Percentiles rank a stretch among this genome's conserved stretches.
These are phyloP conservation scores for Ustilago shanxiensis DNA, from an alignment of 1,284 basidiomycete genomes.

Conservation along the genomic window DNA sequence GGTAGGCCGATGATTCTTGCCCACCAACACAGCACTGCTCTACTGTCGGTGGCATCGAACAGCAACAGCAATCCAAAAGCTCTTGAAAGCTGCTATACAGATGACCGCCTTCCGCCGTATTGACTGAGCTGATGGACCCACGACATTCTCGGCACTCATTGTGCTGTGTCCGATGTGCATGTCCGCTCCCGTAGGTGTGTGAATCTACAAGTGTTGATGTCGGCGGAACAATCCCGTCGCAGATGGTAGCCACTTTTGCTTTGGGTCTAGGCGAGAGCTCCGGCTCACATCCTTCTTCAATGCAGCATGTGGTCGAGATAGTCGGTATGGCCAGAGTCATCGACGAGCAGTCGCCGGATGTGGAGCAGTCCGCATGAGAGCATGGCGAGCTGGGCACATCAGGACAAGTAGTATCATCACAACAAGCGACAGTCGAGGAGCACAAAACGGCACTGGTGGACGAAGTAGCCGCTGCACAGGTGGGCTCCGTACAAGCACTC, in stretches of 20 bases:
- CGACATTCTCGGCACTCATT: conserved; percentile 39
- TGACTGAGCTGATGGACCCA: conserved; percentile 21
- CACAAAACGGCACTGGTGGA: conserved; percentile 20
- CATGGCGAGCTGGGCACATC: conserved; percentile 25
- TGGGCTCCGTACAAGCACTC: conserved; percentile 31
- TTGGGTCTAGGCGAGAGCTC: conserved; percentile 8
- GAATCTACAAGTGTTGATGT: background rate
- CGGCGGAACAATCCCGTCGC: conserved; percentile 13
- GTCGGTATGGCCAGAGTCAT: conserved; percentile 26
- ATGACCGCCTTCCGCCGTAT: conserved; percentile 24
- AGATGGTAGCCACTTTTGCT: conserved; percentile 2
- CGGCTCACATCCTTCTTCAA: conserved; percentile 27
- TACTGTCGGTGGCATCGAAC: conserved; percentile 37
- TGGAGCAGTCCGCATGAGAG: conserved; percentile 23
- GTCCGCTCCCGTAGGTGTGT: background rate
- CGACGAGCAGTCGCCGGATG: conserved; percentile 20
- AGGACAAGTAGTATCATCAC: conserved; percentile 25
- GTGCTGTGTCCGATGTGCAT: background rate
- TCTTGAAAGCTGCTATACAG: conserved; percentile 54
- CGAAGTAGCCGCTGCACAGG: conserved; percentile 33
- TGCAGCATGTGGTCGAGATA: conserved; percentile 32
- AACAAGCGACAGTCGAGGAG: conserved; percentile 30
- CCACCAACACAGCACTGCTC: conserved; percentile 42
- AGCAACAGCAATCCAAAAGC: conserved; percentile 53
- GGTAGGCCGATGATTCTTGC: conserved; percentile 9